A percentile compares a stretch with the other conserved stretches of the same genome.
phyloP scores from a whole-genome alignment of 2,329 filamentous ascomycete genomes.

The Corinectria fuckeliana region DNA sequence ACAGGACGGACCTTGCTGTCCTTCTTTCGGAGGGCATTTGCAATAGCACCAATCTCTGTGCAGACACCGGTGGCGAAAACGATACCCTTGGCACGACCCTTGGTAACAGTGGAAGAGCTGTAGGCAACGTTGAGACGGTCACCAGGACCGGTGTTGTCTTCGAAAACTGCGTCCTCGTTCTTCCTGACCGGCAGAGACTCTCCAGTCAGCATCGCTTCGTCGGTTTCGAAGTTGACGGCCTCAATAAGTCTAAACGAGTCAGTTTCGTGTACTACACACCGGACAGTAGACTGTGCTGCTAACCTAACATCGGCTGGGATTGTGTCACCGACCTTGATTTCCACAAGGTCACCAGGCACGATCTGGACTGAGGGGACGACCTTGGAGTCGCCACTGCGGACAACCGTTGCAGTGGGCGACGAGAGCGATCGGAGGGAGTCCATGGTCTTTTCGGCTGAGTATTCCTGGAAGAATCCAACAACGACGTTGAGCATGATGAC shows the following conservation, averaged over 20 bases:
- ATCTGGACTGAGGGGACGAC: conserved; percentile 51
- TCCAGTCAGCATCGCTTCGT: conserved; percentile 70
- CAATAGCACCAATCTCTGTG: conserved; percentile 69
- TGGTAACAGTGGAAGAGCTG: conserved; percentile 67
- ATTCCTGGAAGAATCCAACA: conserved; percentile 57
- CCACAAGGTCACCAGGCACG: conserved; percentile 64
- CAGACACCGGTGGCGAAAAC: conserved; percentile 67
- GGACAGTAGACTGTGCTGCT: neutral
- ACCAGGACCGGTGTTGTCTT: conserved; percentile 52
- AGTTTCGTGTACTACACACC: no score
- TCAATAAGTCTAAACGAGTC: conserved; percentile 48
- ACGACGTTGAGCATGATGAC: conserved; percentile 65
- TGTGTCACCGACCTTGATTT: conserved; percentile 63
- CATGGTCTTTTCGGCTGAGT: conserved; percentile 57
- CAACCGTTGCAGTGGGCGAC: conserved; percentile 51
- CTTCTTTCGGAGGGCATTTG: conserved; percentile 49
- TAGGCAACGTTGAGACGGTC: conserved; percentile 69
- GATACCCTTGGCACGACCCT: conserved; percentile 64
- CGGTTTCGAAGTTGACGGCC: conserved; percentile 70
- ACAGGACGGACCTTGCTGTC: conserved; percentile 40
- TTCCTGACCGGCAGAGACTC: conserved; percentile 68
- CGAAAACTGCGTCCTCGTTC: conserved; percentile 52
- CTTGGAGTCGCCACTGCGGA: conserved; percentile 50
- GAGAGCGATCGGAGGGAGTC: conserved; percentile 53
- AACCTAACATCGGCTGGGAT: conserved; percentile 64